Conservation (phyloP, 495 filamentous ascomycete species). For the Amphirosellinia nigrospora region DNA sequence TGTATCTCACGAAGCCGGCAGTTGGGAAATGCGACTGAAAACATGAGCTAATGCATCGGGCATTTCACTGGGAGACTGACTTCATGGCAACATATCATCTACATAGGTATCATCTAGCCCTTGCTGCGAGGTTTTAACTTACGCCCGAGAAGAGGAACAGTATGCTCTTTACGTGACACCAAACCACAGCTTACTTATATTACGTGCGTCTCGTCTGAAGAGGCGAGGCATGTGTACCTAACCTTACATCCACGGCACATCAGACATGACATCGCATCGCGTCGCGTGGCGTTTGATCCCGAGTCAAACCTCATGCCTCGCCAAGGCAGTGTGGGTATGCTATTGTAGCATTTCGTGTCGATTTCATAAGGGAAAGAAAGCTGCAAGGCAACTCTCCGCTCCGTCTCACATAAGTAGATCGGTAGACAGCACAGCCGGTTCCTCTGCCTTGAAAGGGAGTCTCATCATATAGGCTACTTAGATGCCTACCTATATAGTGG, state of each 20-base stretch:
- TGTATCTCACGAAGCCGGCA: not conserved
- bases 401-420: slow-evolving; percentile 15
- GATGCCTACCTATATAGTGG: not conserved
- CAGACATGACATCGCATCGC: slow-evolving; percentile 9
- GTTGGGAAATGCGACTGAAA: too few species aligned
- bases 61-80: too few species aligned
- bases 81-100: too few species aligned
- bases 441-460: not conserved
- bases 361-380: not conserved
- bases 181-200: slow-evolving; percentile 1
- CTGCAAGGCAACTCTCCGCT: slow-evolving; percentile 21
- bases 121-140: too few species aligned
- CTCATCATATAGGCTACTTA: not conserved
- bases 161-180: slow-evolving; percentile 5
- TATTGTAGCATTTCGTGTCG: slow-evolving; percentile 12
- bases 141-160: not conserved
- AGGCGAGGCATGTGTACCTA: not conserved
- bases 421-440: not conserved
- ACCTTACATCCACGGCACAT: slow-evolving; percentile 4
- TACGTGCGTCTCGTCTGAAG: slow-evolving; percentile 8
- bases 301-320: slow-evolving; percentile 20
- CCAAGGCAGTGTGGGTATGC: slow-evolving; percentile 25
- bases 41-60: too few species aligned
- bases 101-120: too few species aligned
- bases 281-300: slow-evolving; percentile 20